A percentile compares a stretch with the other conserved stretches of the same genome.
Conservation (phyloP, 768 basidiomycete species). For the Xerocomellus amylosporus region DNA sequence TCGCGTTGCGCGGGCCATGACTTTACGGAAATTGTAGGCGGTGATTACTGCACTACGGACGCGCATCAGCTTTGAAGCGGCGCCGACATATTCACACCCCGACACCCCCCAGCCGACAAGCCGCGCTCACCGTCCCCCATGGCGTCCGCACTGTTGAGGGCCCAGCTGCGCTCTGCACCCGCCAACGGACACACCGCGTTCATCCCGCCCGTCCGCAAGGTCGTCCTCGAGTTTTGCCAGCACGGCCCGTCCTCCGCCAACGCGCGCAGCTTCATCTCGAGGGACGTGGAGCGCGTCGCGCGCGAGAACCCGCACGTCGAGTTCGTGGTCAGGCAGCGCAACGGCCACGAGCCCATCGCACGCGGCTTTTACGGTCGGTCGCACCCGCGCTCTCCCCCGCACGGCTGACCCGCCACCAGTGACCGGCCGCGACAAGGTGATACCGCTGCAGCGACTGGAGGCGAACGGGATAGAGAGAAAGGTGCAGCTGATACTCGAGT, state of each 20-base stretch:
- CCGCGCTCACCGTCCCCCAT: slow-evolving; percentile 17
- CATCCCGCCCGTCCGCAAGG: slow-evolving; percentile 75
- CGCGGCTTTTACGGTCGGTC: slow-evolving; percentile 76
- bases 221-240: slow-evolving; percentile 89
- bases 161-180: slow-evolving; percentile 52
- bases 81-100: slow-evolving; percentile 23
- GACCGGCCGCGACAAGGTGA: slow-evolving; percentile 86
- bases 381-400: neutral
- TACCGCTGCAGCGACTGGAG: slow-evolving; percentile 73
- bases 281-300: slow-evolving; percentile 63
- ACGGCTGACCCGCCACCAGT: slow-evolving; percentile 44
- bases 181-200: slow-evolving; percentile 75
- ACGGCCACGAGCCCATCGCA: slow-evolving; percentile 72
- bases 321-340: slow-evolving; percentile 74
- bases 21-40: slow-evolving; percentile 26
- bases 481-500: slow-evolving; percentile 78
- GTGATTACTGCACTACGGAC: slow-evolving; percentile 1
- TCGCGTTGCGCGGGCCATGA: slow-evolving; percentile 72
- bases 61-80: slow-evolving; percentile 16
- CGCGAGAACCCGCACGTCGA: slow-evolving; percentile 78
- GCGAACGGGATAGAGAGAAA: slow-evolving; percentile 74
- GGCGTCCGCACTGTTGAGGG: slow-evolving; percentile 44
- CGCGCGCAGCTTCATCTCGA: slow-evolving; percentile 66
- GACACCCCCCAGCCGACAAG: slow-evolving; percentile 12
- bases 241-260: slow-evolving; percentile 73